Evolutionary conservation across 805 yeast species (phyloP).

Genomic region (Cyberlindnera mycetangii): DNA sequence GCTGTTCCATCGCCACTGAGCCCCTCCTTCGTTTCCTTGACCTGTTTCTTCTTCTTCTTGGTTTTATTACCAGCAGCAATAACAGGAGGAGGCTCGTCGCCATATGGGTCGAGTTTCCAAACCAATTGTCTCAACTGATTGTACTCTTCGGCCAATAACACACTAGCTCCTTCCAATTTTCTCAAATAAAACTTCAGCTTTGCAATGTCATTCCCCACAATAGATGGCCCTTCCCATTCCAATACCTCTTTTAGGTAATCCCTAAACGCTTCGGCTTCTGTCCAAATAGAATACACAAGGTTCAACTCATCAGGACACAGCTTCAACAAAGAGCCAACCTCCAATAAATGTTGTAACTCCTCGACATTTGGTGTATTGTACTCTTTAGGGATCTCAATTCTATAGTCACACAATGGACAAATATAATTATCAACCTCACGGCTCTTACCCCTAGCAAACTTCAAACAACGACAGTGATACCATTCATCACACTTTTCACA

Average conservation of each 20-base stretch:
- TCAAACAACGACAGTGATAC: conserved; percentile 64
- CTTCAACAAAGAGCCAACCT: conserved; percentile 29
- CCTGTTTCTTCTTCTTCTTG: conserved; percentile 11
- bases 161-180: conserved; percentile 45
- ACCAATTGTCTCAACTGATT: conserved; percentile 28
- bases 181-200: conserved; percentile 42
- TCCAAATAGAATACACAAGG: conserved; percentile 18
- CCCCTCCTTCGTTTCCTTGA: background rate
- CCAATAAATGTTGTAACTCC: conserved; percentile 30
- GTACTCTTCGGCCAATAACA: conserved; percentile 34
- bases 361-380: conserved; percentile 33
- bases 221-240: conserved; percentile 20
- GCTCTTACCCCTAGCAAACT: conserved; percentile 32
- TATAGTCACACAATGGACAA: conserved; percentile 54
- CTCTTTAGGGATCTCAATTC: conserved; percentile 31
- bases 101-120: conserved; percentile 28
- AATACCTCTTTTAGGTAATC: conserved; percentile 20
- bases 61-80: conserved; percentile 25
- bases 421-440: conserved; percentile 37
- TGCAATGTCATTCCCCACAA: conserved; percentile 24
- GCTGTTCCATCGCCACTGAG: background rate
- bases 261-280: conserved; percentile 22
- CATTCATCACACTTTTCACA: conserved; percentile 71
- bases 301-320: conserved; percentile 35
- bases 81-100: conserved; percentile 29